Conservation (phyloP, 306 rosid species). For the Malus sylvestris region DNA sequence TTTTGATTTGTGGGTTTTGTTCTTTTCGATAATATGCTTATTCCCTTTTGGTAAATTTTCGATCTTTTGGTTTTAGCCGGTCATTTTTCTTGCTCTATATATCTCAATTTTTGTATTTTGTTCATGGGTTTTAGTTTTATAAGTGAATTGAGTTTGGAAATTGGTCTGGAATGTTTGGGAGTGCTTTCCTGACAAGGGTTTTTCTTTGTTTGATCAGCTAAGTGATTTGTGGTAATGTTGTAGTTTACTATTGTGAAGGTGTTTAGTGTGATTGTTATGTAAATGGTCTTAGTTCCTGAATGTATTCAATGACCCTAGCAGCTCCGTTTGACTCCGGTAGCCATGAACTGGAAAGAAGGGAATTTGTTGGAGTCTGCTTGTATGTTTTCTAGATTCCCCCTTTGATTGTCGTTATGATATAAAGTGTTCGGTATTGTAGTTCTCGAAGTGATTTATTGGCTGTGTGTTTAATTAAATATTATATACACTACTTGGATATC, state of each 20-base stretch:
- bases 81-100: not conserved
- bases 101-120: not conserved
- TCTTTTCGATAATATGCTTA: not conserved
- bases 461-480: not conserved
- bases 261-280: not conserved
- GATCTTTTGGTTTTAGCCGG: conserved; percentile 1
- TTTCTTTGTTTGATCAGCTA: not conserved
- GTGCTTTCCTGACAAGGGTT: not conserved
- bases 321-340: not conserved
- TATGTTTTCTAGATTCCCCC: not conserved
- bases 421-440: conserved; percentile 1
- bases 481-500: not conserved
- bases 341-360: not conserved
- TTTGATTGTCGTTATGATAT: not conserved
- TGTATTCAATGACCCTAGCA: conserved; percentile 5
- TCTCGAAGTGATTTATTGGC: not conserved
- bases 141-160: not conserved
- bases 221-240: not conserved
- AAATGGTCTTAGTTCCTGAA: conserved; percentile 10
- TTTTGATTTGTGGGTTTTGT: not conserved
- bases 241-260: not conserved
- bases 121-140: conserved; percentile 14
- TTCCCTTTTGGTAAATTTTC: not conserved
- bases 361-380: not conserved
- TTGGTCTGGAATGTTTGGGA: not conserved